phyloP scores from a whole-genome alignment of 148 eudicot genomes.

The Persicaria maculosa region DNA sequence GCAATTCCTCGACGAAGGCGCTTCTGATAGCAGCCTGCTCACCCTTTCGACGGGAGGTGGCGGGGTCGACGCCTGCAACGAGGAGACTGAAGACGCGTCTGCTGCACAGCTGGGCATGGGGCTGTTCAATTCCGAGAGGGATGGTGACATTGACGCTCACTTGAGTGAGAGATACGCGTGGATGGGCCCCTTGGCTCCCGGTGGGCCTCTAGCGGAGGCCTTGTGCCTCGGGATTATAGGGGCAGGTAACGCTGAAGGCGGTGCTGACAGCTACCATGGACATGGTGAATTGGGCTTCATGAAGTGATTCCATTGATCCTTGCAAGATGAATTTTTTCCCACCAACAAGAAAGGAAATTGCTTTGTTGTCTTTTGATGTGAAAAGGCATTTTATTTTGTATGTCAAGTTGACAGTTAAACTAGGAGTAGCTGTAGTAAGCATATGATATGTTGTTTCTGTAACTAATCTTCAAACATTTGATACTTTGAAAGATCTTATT shows the following conservation, averaged over 20 bases:
- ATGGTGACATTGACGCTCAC: constrained; percentile 12
- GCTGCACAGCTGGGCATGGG: constrained; percentile 15
- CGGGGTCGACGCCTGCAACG: constrained; percentile 5
- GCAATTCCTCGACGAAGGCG: constrained; percentile 59
- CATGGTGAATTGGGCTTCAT: neutral
- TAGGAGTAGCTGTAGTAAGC: constrained; percentile 8
- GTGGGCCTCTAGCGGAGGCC: constrained; percentile 82
- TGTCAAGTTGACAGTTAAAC: constrained; percentile 2
- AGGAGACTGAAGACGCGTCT: neutral
- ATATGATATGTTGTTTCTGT: constrained; percentile 10
- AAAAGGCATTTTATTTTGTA: neutral
- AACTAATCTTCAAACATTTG: constrained; percentile 8
- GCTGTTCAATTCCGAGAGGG: constrained; percentile 15
- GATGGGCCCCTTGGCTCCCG: constrained; percentile 43
- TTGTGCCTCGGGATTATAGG: constrained; percentile 51
- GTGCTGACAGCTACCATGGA: neutral
- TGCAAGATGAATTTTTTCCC: neutral
- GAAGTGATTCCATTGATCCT: neutral
- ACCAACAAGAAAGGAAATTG: neutral
- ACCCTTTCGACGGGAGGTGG: constrained; percentile 54
- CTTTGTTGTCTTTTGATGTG: neutral
- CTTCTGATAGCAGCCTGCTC: constrained; percentile 33
- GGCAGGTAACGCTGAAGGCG: neutral
- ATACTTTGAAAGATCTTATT: neutral
- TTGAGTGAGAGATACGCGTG: constrained; percentile 18